Evolutionary conservation across 2,329 filamentous ascomycete species (phyloP).

Genomic region (Nemania bipapillata): DNA sequence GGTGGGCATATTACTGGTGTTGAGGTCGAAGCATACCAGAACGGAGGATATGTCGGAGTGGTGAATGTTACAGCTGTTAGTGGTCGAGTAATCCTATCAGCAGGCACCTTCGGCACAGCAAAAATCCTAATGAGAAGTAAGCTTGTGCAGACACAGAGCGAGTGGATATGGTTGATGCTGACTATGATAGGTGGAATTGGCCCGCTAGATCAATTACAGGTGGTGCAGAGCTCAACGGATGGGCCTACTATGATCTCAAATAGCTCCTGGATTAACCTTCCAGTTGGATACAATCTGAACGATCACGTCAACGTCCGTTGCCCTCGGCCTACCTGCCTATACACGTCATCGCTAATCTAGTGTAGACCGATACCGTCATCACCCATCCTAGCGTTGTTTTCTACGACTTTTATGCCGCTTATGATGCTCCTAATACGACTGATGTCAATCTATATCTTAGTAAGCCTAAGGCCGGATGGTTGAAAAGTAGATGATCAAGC

Average conservation of each 20-base stretch:
- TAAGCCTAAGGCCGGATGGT: constrained; percentile 40
- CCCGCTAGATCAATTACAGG: constrained; percentile 66
- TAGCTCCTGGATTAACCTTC: constrained; percentile 66
- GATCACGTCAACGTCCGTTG: constrained; percentile 62
- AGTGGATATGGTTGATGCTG: constrained; percentile 25
- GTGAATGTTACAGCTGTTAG: constrained; percentile 68
- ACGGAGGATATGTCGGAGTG: constrained; percentile 67
- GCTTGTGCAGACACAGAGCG: constrained; percentile 7
- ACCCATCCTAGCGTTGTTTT: constrained; percentile 60
- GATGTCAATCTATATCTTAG: constrained; percentile 60
- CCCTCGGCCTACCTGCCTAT: neutral
- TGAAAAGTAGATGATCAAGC: neutral
- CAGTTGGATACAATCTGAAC: constrained; percentile 68
- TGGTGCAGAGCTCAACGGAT: constrained; percentile 63
- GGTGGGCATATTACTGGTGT: constrained; percentile 72
- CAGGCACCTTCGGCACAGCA: constrained; percentile 75
- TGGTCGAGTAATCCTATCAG: constrained; percentile 74
- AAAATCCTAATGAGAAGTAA: constrained; percentile 74
- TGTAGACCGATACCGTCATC: constrained; percentile 60
- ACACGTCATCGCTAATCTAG: constrained; percentile 10
- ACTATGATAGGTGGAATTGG: constrained; percentile 65
- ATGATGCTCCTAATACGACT: constrained; percentile 57
- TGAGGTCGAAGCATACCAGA: constrained; percentile 68
- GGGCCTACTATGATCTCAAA: constrained; percentile 63
- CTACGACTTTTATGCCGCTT: constrained; percentile 75